phyloP scores from a whole-genome alignment of 192 early-diverging fungal species.

The Gryganskiella cystojenkinii region DNA sequence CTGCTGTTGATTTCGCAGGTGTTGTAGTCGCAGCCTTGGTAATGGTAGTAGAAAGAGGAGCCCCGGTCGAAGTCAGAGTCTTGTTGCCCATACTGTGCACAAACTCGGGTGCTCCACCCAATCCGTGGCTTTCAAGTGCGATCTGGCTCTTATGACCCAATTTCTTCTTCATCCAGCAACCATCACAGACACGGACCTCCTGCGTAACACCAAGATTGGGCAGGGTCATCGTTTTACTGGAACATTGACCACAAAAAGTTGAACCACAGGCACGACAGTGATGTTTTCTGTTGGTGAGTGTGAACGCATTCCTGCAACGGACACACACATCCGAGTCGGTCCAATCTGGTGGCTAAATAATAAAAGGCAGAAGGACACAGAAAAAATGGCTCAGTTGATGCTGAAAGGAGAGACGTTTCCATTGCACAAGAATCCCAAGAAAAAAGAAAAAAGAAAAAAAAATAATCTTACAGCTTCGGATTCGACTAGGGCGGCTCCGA shows the following conservation, averaged over 20 bases:
- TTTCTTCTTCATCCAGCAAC: conserved; percentile 80
- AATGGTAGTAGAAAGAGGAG: neutral
- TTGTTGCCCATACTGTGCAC: conserved; percentile 25
- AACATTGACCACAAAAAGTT: conserved; percentile 94
- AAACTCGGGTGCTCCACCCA: conserved; percentile 60
- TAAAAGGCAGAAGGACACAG: conserved; percentile 3
- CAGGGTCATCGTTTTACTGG: conserved; percentile 85
- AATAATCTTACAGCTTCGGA: conserved; percentile 77
- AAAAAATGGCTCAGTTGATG: neutral
- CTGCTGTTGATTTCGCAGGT: conserved; percentile 20
- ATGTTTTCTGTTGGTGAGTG: conserved; percentile 96
- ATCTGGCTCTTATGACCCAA: conserved; percentile 49
- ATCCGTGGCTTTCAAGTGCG: conserved; percentile 39
- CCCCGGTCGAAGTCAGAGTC: conserved; percentile 26
- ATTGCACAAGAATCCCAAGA: neutral
- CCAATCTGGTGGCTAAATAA: conserved; percentile 98
- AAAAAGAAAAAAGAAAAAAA: neutral
- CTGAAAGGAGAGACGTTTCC: neutral
- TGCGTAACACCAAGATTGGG: conserved; percentile 90
- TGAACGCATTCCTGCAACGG: conserved; percentile 93
- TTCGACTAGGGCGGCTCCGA: conserved; percentile 80
- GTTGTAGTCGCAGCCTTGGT: conserved; percentile 21
- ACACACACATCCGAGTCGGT: conserved; percentile 93
- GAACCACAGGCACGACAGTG: conserved; percentile 99
- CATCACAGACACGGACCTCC: conserved; percentile 95